phyloP scores from a whole-genome alignment of 73 alveolate species.

The Stentor coeruleus region DNA sequence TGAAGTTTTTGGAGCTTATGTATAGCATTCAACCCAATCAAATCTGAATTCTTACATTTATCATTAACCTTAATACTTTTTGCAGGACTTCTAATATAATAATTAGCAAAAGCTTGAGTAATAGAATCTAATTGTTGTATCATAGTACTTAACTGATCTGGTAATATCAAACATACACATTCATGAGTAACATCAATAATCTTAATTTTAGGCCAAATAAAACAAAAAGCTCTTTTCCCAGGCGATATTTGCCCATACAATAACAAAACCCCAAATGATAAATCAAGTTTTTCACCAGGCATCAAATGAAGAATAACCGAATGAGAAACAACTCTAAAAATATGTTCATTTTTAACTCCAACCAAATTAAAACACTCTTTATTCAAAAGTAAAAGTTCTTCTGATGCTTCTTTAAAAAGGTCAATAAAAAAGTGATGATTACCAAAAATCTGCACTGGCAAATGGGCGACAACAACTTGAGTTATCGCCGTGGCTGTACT shows the following conservation, averaged over 20 bases:
- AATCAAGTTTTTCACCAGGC: constrained; percentile 2
- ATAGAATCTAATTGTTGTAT: neutral
- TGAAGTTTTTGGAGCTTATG: constrained; percentile 4
- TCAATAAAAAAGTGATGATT: neutral
- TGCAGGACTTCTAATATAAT: constrained; percentile 16
- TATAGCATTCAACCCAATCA: constrained; percentile 1
- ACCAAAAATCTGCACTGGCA: neutral
- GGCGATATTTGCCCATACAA: neutral
- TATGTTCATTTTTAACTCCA: neutral
- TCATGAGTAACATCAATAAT: neutral
- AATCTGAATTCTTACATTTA: neutral
- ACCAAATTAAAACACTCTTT: neutral
- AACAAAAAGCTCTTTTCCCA: neutral
- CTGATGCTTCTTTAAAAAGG: constrained; percentile 7
- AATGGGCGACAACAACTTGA: neutral
- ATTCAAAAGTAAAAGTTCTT: neutral
- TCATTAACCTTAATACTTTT: neutral
- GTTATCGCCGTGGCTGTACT: constrained; percentile 21
- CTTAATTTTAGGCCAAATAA: neutral
- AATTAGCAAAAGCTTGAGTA: neutral
- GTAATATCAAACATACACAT: neutral
- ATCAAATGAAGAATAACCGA: neutral
- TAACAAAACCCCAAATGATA: neutral
- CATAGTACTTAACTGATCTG: neutral
- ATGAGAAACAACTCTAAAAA: neutral